Base-by-base conservation (phyloP, 371 early-diverging fungal species). In the Syncephalastrum contaminatum region DNA sequence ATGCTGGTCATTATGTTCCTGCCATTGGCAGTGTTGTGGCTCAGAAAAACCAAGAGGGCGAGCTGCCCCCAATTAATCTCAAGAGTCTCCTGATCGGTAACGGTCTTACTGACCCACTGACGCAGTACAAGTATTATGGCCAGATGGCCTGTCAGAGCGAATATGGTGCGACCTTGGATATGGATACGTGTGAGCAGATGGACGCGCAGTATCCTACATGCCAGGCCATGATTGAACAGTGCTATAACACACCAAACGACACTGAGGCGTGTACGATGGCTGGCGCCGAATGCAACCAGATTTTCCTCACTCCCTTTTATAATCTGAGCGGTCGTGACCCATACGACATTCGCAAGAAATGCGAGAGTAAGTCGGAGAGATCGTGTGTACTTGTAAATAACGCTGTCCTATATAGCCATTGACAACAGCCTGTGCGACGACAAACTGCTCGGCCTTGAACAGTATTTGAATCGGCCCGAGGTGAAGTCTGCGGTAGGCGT, bases 41-140 rank as follows among this genome's bases (percentile, higher is more conserved):
- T 48, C 75, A 80, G n/a, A 67, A 77, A 46, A 93, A 93, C 66
- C 54, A 62, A 8, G 57, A 59, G 14, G 66, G 75, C 20, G 66
- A 72, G 10, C 53, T 70, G 5, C 69, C 78, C 22, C 67, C 75
- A 39, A 81, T 94, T 70, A 88, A 89, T 62, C 75, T 94, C 49
- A 85, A 82, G 53, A 84, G 87, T 45, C 69, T 97, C 53, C 70
- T 90, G 56, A 89, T 96, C 45, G 97, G 97, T 39, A 97, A 97
- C 62, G 98, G 96, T 8, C 70, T 96, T 63, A 91, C 91, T 3
- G 95, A 96, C 60, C 93, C 94, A 21, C 73, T 89, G 53, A 75
- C 84, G 7, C 97, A 97, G 77, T 96, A 93, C 76, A 83, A 90
- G 67, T 93, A 88, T 71, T 97, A 94, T 68, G 82, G 91, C 15